These are phyloP conservation scores for Neonectria magnoliae DNA, from an alignment of 2,329 filamentous ascomycete species.

Conservation along the genomic window DNA sequence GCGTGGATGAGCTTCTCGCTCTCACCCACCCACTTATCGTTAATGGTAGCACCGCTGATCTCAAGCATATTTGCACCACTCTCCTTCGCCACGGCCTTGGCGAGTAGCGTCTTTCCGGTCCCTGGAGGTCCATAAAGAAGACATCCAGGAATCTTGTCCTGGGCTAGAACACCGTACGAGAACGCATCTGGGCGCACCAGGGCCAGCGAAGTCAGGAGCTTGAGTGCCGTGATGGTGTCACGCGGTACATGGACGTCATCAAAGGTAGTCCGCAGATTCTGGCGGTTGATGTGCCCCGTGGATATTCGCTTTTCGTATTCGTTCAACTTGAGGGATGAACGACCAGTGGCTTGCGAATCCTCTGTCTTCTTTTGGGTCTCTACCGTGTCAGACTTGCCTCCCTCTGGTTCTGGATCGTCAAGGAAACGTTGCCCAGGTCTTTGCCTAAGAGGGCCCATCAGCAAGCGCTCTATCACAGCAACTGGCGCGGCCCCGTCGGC, in stretches of 20 bases:
- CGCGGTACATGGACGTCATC: slow-evolving; percentile 83
- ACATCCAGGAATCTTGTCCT: slow-evolving; percentile 89
- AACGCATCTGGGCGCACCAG: slow-evolving; percentile 93
- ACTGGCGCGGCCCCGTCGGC: slow-evolving; percentile 33
- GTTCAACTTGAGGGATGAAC: slow-evolving; percentile 63
- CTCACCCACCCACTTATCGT: slow-evolving; percentile 96
- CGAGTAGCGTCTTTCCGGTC: slow-evolving; percentile 76
- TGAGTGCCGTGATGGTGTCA: slow-evolving; percentile 87
- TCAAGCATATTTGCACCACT: slow-evolving; percentile 81
- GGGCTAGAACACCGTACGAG: slow-evolving; percentile 90
- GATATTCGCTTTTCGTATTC: slow-evolving; percentile 86
- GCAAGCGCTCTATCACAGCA: slow-evolving; percentile 45
- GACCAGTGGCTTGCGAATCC: slow-evolving; percentile 42
- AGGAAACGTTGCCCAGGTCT: slow-evolving; percentile 44
- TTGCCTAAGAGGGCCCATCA: slow-evolving; percentile 47
- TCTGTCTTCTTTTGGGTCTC: slow-evolving; percentile 44
- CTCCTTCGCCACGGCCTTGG: slow-evolving; percentile 75
- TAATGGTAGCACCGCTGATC: slow-evolving; percentile 88
- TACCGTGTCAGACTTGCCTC: slow-evolving; percentile 29
- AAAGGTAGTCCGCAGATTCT: slow-evolving; percentile 88
- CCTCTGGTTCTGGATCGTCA: slow-evolving; percentile 43
- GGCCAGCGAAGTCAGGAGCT: slow-evolving; percentile 88
- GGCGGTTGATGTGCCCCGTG: slow-evolving; percentile 81
- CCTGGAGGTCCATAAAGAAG: slow-evolving; percentile 90
- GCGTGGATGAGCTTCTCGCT: slow-evolving; percentile 96